Base-by-base conservation (phyloP, 768 basidiomycete genomes). In the Tricholoma sp. region DNA sequence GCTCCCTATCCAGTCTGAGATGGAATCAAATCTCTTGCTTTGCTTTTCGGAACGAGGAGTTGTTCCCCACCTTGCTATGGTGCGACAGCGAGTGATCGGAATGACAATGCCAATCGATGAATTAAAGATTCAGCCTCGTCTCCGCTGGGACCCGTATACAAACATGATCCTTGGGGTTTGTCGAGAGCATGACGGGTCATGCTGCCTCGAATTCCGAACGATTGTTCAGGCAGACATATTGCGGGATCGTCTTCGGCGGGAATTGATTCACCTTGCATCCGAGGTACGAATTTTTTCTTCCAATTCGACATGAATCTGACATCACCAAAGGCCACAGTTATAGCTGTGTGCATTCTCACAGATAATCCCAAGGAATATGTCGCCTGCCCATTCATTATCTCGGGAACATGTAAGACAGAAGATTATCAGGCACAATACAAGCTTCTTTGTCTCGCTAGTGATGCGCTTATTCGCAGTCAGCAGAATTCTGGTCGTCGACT, bases 101-200 rank as follows among this genome's bases (percentile, higher is more conserved):
- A 54, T 54, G 53, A 41, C 16, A 2, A 54, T 54, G 35, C 53
- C 18, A 29, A 41, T 54, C n/a, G 53, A 54, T 16, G 53, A 54
- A 14, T 24, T 54, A 5, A 54, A 54, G 39, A 39, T 54, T 18
- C 39, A 54, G 37, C 37, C 39, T 19, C 53, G 21, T 3, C 21
- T 54, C 3, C 39, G 37, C 9, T 54, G 53, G 53, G 53, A 54
- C 31, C 53, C 39, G 4, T 18, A n/a, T 22, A n/a, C 35, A 4
- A 54, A 54, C 18, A 39, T 18, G 32, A 54, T 54, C 21, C 39
- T 54, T 7, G 53, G 53, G 1, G 53, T 54, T 12, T 39, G 34
- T 35, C 49, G 35, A 37, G 35, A 37, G 35, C 35, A 37, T 37
- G 35, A 14, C 11, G 35, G 35, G 8, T 37, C 35, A 9, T 37